A percentile compares a stretch with the other conserved stretches of the same genome.
These are phyloP conservation scores for Deinandra increscens DNA, from an alignment of 129 eudicot species.

Conservation along the genomic window DNA sequence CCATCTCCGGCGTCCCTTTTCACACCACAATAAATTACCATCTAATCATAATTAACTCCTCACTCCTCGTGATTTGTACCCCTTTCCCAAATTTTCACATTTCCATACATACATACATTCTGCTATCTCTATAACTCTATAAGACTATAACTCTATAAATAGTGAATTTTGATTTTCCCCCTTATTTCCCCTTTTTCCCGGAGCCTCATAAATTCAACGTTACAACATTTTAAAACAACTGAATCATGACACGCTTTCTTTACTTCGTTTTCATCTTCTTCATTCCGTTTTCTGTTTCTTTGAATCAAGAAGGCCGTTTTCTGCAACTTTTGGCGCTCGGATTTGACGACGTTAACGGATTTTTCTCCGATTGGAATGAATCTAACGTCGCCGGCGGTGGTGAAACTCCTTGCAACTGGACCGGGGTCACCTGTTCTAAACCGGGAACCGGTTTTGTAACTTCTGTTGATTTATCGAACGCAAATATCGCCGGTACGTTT, in stretches of 20 bases:
- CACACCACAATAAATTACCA: slow-evolving; percentile 8
- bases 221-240: background rate
- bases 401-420: slow-evolving; percentile 66
- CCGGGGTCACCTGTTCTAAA: slow-evolving; percentile 56
- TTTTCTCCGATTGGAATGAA: slow-evolving; percentile 51
- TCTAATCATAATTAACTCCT: slow-evolving; percentile 38
- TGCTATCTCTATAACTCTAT: background rate
- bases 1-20: slow-evolving; percentile 22
- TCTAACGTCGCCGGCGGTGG: slow-evolving; percentile 13
- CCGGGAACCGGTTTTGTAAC: slow-evolving; percentile 26
- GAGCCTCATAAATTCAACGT: background rate
- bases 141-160: background rate
- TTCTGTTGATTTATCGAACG: slow-evolving; percentile 57
- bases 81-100: slow-evolving; percentile 13
- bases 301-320: slow-evolving; percentile 57
- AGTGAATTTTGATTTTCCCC: background rate
- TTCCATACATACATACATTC: background rate
- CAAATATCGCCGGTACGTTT: slow-evolving; percentile 69
- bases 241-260: slow-evolving; percentile 26
- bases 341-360: slow-evolving; percentile 63
- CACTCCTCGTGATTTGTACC: slow-evolving; percentile 42
- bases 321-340: slow-evolving; percentile 48
- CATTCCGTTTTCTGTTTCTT: slow-evolving; percentile 22
- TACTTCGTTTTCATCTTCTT: slow-evolving; percentile 16
- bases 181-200: too few species aligned